Percentiles rank a stretch among this genome's conserved stretches.
Conservation (phyloP, 768 basidiomycete genomes). For the Mycena filopes region DNA sequence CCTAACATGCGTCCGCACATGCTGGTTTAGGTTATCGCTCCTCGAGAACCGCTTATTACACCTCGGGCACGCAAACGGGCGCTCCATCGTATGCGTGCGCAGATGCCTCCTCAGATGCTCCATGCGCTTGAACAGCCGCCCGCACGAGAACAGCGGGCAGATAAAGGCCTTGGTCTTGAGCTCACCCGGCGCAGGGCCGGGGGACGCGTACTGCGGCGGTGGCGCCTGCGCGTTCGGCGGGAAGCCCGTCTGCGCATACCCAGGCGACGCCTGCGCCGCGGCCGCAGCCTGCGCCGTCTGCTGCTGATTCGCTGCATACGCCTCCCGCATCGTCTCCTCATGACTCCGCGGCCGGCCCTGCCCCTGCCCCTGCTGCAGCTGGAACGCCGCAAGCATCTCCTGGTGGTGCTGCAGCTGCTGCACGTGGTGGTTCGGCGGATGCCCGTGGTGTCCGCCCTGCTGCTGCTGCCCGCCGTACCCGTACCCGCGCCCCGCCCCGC, state of each 20-base stretch:
- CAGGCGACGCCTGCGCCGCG: conserved; percentile 33
- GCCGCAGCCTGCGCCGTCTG: conserved; percentile 34
- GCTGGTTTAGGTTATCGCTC: conserved; percentile 90
- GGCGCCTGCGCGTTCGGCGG: background rate
- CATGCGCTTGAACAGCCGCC: conserved; percentile 89
- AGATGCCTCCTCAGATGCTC: conserved; percentile 92
- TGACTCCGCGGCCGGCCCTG: conserved; percentile 41
- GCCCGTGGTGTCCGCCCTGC: background rate
- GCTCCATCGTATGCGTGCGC: conserved; percentile 90
- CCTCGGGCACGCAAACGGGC: conserved; percentile 78
- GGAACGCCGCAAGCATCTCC: conserved; percentile 43
- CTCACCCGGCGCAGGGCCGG: conserved; percentile 35
- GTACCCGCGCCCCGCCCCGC: conserved; percentile 40
- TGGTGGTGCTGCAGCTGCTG: conserved; percentile 41
- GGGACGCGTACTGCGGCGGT: conserved; percentile 4
- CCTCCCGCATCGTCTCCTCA: conserved; percentile 45
- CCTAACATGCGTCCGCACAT: conserved; percentile 81
- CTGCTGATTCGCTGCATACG: conserved; percentile 42
- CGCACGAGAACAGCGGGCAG: conserved; percentile 88
- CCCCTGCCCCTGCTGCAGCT: conserved; percentile 28
- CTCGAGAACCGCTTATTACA: conserved; percentile 89
- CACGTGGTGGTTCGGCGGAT: conserved; percentile 19
- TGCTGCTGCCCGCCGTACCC: conserved; percentile 1
- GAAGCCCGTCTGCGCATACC: conserved; percentile 17
- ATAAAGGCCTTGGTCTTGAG: conserved; percentile 73